Evolutionary conservation across 176 grass and related monocot species (phyloP).

Genomic region (Carex littledalei): DNA sequence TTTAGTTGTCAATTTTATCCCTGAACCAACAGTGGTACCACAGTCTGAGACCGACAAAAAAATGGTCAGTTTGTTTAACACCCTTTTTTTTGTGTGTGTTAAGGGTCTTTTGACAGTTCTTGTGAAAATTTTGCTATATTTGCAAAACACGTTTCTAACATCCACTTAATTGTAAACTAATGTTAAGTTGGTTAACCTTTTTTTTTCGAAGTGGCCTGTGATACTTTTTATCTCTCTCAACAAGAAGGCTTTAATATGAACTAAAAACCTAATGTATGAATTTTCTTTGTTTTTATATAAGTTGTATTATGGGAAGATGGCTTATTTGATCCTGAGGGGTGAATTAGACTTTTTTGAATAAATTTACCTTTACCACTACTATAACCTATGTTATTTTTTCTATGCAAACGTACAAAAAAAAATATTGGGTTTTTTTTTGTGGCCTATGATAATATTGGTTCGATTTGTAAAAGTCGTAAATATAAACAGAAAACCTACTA

Average conservation of each 20-base stretch:
- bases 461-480: background rate
- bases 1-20: conserved; percentile 81
- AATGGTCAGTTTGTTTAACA: conserved; percentile 38
- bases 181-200: background rate
- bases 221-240: background rate
- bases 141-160: background rate
- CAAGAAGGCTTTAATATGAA: background rate
- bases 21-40: conserved; percentile 62
- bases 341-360: conserved; percentile 1
- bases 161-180: background rate
- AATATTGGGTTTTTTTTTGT: background rate
- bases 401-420: background rate
- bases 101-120: background rate
- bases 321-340: background rate
- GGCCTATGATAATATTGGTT: background rate
- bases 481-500: background rate
- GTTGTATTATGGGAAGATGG: background rate
- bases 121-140: background rate
- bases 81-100: background rate
- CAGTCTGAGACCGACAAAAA: conserved; percentile 34
- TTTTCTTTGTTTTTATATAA: background rate
- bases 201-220: background rate
- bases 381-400: background rate
- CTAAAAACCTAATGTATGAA: background rate
- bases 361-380: background rate